Percentiles rank a stretch among this genome's conserved stretches.
Conservation (phyloP, 2,329 filamentous ascomycete species). For the Sordariomycetes sp. region DNA sequence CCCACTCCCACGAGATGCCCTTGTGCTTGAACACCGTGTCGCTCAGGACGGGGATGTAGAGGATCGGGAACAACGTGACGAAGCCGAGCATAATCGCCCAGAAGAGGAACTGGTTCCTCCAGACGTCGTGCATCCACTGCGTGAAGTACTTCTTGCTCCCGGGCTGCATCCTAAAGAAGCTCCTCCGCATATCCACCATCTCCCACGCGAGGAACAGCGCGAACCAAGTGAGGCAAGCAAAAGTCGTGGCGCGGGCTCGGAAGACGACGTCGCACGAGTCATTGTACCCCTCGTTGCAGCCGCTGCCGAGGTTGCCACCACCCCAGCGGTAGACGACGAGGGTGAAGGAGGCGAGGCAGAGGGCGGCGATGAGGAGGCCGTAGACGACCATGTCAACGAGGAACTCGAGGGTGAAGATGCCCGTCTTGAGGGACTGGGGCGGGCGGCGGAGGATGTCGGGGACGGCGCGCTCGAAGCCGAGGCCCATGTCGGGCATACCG, state of each 20-base stretch:
- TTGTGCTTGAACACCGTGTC: constrained; percentile 45
- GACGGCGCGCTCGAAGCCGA: constrained; percentile 59
- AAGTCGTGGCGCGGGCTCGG: constrained; percentile 59
- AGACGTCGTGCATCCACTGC: constrained; percentile 55
- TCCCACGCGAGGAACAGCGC: constrained; percentile 70
- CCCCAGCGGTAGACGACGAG: constrained; percentile 52
- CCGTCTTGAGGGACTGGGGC: constrained; percentile 46
- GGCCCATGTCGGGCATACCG: constrained; percentile 62
- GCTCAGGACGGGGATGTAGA: constrained; percentile 49
- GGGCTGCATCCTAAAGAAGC: constrained; percentile 64
- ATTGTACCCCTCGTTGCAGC: constrained; percentile 47
- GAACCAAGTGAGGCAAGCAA: constrained; percentile 64
- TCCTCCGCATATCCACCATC: constrained; percentile 58
- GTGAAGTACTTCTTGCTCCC: constrained; percentile 44
- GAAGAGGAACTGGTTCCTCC: constrained; percentile 62
- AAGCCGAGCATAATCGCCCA: constrained; percentile 41
- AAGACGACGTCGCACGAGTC: constrained; percentile 48
- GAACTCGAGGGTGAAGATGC: constrained; percentile 54
- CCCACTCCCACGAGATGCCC: constrained; percentile 51
- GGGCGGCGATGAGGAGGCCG: constrained; percentile 53
- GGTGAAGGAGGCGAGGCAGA: constrained; percentile 49
- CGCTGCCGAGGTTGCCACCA: constrained; percentile 40
- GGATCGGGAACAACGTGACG: constrained; percentile 32
- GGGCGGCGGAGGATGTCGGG: constrained; percentile 56
- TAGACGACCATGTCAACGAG: constrained; percentile 56